Evolutionary conservation across 306 rosid species (phyloP).

Genomic region (Albizia julibrissin): DNA sequence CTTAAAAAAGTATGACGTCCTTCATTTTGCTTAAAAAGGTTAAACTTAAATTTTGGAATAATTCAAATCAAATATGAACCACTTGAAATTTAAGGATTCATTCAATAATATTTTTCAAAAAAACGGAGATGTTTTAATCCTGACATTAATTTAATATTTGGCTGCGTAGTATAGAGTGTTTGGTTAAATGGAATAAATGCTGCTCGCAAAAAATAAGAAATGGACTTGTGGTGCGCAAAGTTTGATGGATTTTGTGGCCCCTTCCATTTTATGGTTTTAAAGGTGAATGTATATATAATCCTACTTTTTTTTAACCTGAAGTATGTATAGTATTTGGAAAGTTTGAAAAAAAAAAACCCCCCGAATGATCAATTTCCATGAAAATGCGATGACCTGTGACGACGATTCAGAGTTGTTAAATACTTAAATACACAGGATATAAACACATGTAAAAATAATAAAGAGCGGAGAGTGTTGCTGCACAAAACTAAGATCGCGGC

Average conservation of each 20-base stretch:
- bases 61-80: neutral
- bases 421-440: neutral
- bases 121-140: neutral
- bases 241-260: neutral
- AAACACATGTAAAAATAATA: neutral
- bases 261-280: neutral
- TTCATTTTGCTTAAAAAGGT: neutral
- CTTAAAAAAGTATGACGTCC: neutral
- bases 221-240: neutral
- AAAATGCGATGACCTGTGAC: neutral
- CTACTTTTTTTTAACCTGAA: too few relatives aligned
- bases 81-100: neutral
- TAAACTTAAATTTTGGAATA: neutral
- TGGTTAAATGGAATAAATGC: neutral
- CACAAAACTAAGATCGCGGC: neutral
- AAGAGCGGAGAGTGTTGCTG: neutral
- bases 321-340: neutral
- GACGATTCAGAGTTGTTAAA: too few relatives aligned
- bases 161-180: neutral
- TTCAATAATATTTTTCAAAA: neutral
- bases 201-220: neutral
- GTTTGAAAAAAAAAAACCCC: neutral
- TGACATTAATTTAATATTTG: neutral
- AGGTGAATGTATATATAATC: neutral
- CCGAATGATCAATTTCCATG: neutral